A percentile compares a stretch with the other conserved stretches of the same genome.
These are phyloP conservation scores for Hyaloraphidium curvatum DNA, from an alignment of 192 early-diverging fungal species.

Conservation along the genomic window DNA sequence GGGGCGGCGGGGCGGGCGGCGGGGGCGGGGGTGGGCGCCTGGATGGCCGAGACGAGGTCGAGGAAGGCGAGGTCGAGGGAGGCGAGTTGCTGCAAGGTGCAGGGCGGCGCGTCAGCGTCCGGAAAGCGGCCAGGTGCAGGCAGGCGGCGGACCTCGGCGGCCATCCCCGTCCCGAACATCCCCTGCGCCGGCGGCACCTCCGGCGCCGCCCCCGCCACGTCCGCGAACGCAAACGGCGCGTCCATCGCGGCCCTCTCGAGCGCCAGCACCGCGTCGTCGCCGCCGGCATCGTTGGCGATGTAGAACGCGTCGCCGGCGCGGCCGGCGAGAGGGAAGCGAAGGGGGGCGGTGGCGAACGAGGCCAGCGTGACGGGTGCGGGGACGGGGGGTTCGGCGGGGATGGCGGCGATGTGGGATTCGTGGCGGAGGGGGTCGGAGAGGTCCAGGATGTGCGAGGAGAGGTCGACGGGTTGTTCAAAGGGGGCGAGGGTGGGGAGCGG, in stretches of 20 bases:
- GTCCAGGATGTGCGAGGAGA: too few species aligned
- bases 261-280: neutral
- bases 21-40: neutral
- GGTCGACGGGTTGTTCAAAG: too few species aligned
- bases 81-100: neutral
- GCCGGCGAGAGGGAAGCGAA: neutral
- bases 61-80: neutral
- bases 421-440: slow-evolving; percentile 41
- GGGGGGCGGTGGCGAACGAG: neutral
- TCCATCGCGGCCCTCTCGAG: neutral
- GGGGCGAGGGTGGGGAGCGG: too few species aligned
- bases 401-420: slow-evolving; percentile 33
- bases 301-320: neutral
- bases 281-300: neutral
- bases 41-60: neutral
- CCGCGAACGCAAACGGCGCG: neutral
- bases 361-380: neutral
- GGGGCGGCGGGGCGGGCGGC: neutral
- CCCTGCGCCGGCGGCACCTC: neutral
- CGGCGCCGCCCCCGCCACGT: neutral
- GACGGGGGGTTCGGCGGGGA: neutral
- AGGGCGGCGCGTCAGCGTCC: neutral
- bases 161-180: neutral
- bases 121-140: neutral
- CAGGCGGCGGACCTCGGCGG: neutral